phyloP scores from a whole-genome alignment of 768 basidiomycete genomes.

The Pleurotus citrinopileatus region DNA sequence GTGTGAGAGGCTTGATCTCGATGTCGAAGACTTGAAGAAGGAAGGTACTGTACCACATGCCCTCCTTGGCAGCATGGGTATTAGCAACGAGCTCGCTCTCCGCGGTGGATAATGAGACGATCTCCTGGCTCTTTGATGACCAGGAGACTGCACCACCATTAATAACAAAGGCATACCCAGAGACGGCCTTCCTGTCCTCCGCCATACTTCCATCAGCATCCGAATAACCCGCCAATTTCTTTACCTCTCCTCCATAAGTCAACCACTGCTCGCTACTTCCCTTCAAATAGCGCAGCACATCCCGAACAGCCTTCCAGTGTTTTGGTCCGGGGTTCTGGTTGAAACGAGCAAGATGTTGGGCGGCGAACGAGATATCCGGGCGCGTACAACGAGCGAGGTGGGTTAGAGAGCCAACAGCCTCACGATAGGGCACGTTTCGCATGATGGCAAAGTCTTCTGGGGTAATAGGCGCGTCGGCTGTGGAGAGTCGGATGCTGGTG shows the following conservation, averaged over 20 bases:
- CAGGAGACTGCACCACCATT: conserved; percentile 26
- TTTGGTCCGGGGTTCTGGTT: conserved; percentile 24
- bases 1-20: conserved; percentile 4
- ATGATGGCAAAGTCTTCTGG: conserved; percentile 17
- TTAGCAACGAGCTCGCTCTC: conserved; percentile 18
- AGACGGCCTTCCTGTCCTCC: conserved; percentile 23
- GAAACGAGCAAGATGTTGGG: conserved; percentile 26
- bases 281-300: conserved; percentile 30
- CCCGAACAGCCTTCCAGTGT: conserved; percentile 7
- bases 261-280: conserved; percentile 14
- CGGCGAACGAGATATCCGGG: conserved; percentile 26
- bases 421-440: conserved; percentile 20
- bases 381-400: conserved; percentile 21
- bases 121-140: conserved; percentile 22
- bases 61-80: conserved; percentile 17
- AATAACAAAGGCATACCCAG: conserved; percentile 27
- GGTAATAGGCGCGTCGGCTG: conserved; percentile 15
- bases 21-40: conserved; percentile 16
- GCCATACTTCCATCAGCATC: conserved; percentile 21
- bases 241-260: conserved; percentile 14
- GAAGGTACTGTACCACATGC: conserved; percentile 24
- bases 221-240: conserved; percentile 18
- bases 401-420: conserved; percentile 25
- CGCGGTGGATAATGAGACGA: conserved; percentile 15
- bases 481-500: conserved; percentile 16